phyloP scores from a whole-genome alignment of 2,329 filamentous ascomycete genomes.

The Shiraia bambusicola region DNA sequence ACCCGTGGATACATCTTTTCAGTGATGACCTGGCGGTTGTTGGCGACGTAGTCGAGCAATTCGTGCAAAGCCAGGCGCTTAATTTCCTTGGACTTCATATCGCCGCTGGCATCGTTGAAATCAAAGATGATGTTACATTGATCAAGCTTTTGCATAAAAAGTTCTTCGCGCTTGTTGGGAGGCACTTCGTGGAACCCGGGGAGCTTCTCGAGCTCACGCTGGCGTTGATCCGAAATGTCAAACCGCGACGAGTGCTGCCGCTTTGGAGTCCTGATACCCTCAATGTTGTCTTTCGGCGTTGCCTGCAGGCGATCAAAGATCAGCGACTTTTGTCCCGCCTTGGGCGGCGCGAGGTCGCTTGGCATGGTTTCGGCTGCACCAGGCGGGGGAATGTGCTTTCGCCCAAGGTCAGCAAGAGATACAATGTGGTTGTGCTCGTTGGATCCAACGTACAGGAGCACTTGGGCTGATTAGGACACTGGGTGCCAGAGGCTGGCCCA shows the following conservation, averaged over 20 bases:
- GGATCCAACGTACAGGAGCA: constrained; percentile 58
- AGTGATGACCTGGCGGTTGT: constrained; percentile 97
- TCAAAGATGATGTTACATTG: constrained; percentile 99
- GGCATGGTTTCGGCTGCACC: constrained; percentile 97
- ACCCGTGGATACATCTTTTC: constrained; percentile 98
- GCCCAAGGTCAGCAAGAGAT: constrained; percentile 7
- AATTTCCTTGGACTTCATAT: constrained; percentile 99
- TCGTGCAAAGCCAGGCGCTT: constrained; percentile 95
- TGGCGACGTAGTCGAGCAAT: constrained; percentile 94
- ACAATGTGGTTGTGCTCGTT: constrained; percentile 1
- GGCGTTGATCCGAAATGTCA: constrained; percentile 88
- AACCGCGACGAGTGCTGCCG: constrained; percentile 97
- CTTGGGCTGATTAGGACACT: constrained; percentile 95
- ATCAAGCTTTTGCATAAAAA: constrained; percentile 99
- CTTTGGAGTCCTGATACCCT: constrained; percentile 92
- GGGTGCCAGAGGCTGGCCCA: constrained; percentile 67
- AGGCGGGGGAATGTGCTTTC: constrained; percentile 84
- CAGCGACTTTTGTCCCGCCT: constrained; percentile 84
- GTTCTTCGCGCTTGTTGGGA: constrained; percentile 88
- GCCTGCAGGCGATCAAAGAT: constrained; percentile 88
- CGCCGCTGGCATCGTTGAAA: constrained; percentile 95
- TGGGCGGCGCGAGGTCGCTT: constrained; percentile 90
- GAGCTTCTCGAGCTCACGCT: constrained; percentile 91
- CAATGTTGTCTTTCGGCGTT: constrained; percentile 93
- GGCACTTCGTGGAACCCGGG: constrained; percentile 97